Evolutionary conservation across 1,139 yeast species (phyloP).

Genomic region (Kodamaea anthophila): DNA sequence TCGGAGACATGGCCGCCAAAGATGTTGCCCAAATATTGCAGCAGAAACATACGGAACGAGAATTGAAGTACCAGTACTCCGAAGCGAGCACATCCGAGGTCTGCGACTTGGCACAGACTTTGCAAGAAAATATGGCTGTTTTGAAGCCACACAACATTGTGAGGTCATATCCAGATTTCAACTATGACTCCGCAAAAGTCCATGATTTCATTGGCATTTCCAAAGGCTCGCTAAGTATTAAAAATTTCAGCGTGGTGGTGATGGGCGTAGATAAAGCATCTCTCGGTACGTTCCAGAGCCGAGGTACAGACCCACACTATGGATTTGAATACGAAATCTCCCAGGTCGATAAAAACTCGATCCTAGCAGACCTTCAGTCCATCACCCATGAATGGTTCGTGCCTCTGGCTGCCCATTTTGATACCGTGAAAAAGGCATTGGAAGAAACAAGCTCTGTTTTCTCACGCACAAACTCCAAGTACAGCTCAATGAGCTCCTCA

Average conservation of each 20-base stretch:
- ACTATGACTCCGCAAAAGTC: constrained; percentile 21
- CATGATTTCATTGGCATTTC: constrained; percentile 24
- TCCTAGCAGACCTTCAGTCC: too few relatives aligned
- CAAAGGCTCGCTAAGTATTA: constrained; percentile 14
- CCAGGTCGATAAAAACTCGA: too few relatives aligned
- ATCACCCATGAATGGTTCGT: too few relatives aligned
- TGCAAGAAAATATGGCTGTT: constrained; percentile 27
- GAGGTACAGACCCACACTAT: neutral
- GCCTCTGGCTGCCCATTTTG: too few relatives aligned
- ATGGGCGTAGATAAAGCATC: neutral
- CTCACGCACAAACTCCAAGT: too few relatives aligned
- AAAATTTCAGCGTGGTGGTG: constrained; percentile 21
- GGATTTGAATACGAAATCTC: constrained; percentile 1
- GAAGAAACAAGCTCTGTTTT: too few relatives aligned
- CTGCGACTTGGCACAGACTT: constrained; percentile 26
- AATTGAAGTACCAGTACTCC: constrained; percentile 30
- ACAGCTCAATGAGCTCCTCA: too few relatives aligned
- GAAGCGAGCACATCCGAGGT: constrained; percentile 37
- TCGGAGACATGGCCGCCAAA: neutral
- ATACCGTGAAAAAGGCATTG: too few relatives aligned
- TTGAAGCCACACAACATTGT: constrained; percentile 32
- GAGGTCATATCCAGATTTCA: constrained; percentile 29
- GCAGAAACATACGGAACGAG: constrained; percentile 40
- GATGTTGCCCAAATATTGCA: neutral
- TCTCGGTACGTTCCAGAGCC: too few relatives aligned